Base-by-base conservation (phyloP, 352 stramenopile species). In the Pythium sukuiense region DNA sequence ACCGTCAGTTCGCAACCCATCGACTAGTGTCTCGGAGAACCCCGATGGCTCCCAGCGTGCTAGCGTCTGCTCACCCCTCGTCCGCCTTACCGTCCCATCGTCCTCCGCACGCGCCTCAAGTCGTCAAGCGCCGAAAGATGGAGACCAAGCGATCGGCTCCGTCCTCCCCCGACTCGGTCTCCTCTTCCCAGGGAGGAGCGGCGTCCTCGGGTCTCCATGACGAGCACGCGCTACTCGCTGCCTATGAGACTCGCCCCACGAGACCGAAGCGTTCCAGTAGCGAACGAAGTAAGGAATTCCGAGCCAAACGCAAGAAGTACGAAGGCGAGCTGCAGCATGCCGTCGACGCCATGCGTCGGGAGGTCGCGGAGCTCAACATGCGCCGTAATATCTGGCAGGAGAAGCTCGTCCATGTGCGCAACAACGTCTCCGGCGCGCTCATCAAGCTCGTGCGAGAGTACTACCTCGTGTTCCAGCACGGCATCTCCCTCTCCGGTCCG, bases 251-350 rank as follows among this genome's bases (percentile, higher is more conserved):
- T 20, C 66, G 66, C 1, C 66, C 66, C n/a, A 72, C 59, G 20
- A 59, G 66, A 6, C 59, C 59, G 12, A 72, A 72, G 60, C 66
- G 66, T 6, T 68, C 64, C 26, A 72, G 57, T 16, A 75, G 69
- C 54, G 69, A 75, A 45, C 69, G 69, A 54, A 66, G 63, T 16
- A 75, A 75, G 62, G 69, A 71, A 59, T 75, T 75, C 48, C 69
- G 69, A 48, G 64, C 63, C 62, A 71, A 72, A 30, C 63, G 69
- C 55, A 75, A 72, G 30, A 75, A 72, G 48, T 72, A 75, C 65
- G 69, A 75, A 45, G 55, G 58, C 55, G 63, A 75, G 27, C 63
- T 75, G 20, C 54, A 62, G 45, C 59, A 53, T 18, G 35, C 63
- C 14, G 63, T 75, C 41, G 64, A 69, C 27, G 13, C 43, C 14